Conservation (phyloP, 768 basidiomycete genomes). For the Hydnomerulius pinastri region DNA sequence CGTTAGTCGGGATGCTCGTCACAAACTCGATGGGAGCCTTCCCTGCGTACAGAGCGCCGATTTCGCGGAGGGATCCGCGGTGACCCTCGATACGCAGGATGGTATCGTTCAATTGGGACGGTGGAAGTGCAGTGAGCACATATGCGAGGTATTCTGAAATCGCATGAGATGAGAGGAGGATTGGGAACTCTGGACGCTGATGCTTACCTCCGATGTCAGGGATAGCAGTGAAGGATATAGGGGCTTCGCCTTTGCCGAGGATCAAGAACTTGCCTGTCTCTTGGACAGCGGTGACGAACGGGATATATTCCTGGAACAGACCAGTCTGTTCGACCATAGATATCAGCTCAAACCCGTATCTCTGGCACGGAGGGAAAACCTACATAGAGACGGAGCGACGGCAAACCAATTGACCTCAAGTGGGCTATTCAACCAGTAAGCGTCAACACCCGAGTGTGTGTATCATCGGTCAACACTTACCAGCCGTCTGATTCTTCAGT, state of each 20-base stretch:
- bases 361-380: no score
- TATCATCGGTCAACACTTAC: background rate
- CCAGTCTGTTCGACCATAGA: no score
- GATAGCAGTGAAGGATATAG: conserved; percentile 20
- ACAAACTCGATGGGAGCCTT: conserved; percentile 13
- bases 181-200: no score
- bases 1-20: conserved; percentile 11
- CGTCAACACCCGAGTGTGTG: background rate
- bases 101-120: conserved; percentile 8
- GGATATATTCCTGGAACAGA: no score
- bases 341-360: no score
- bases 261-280: conserved; percentile 19
- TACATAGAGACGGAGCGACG: conserved; percentile 24
- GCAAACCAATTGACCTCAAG: conserved; percentile 21
- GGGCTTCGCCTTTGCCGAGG: conserved; percentile 24
- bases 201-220: conserved; percentile 14
- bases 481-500: conserved; percentile 17
- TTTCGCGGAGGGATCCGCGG: conserved; percentile 7
- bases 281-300: no score
- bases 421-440: conserved; percentile 6
- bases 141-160: conserved; percentile 24
- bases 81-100: conserved; percentile 22
- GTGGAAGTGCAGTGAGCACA: conserved; percentile 19
- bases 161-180: no score
- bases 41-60: conserved; percentile 12